A percentile compares a stretch with the other conserved stretches of the same genome.
phyloP scores from a whole-genome alignment of 148 eudicot genomes.

The Nepenthes mirabilis region DNA sequence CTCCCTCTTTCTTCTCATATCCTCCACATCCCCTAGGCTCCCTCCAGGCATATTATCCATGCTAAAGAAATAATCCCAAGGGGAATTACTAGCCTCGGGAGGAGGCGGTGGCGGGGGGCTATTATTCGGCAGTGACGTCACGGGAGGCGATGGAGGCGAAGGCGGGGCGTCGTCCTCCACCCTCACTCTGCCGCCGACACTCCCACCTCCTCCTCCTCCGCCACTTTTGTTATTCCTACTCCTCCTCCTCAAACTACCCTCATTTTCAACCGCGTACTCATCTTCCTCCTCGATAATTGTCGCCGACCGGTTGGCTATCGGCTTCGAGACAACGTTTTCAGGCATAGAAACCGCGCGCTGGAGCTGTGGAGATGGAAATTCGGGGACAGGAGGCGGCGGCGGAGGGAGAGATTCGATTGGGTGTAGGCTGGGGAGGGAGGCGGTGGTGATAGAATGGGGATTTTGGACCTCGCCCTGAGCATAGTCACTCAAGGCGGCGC shows the following conservation, averaged over 20 bases:
- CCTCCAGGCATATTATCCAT: constrained; percentile 48
- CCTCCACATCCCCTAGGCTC: constrained; percentile 43
- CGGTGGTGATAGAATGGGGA: constrained; percentile 13
- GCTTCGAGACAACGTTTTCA: constrained; percentile 23
- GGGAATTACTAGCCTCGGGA: constrained; percentile 12
- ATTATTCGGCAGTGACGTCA: constrained; percentile 11
- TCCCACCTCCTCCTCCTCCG: constrained; percentile 8
- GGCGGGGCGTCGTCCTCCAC: constrained; percentile 17
- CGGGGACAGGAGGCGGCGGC: constrained; percentile 19
- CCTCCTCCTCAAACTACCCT: constrained; percentile 24
- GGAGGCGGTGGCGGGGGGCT: constrained; percentile 23
- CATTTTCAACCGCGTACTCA: constrained; percentile 23
- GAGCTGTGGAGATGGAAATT: constrained; percentile 17
- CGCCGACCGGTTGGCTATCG: constrained; percentile 13
- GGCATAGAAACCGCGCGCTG: constrained; percentile 71
- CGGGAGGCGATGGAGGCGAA: constrained; percentile 19
- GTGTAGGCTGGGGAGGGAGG: constrained; percentile 1
- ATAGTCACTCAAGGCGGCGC: constrained; percentile 72
- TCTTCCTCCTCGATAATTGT: constrained; percentile 34
- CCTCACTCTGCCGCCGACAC: constrained; percentile 18
- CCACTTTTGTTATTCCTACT: constrained; percentile 13
- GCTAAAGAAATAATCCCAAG: constrained; percentile 59
- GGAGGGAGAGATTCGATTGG: constrained; percentile 15
- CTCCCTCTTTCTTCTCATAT: constrained; percentile 25
- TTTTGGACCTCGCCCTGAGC: constrained; percentile 40